Conservation (phyloP, 805 yeast species). For the Candida chauliodis region DNA sequence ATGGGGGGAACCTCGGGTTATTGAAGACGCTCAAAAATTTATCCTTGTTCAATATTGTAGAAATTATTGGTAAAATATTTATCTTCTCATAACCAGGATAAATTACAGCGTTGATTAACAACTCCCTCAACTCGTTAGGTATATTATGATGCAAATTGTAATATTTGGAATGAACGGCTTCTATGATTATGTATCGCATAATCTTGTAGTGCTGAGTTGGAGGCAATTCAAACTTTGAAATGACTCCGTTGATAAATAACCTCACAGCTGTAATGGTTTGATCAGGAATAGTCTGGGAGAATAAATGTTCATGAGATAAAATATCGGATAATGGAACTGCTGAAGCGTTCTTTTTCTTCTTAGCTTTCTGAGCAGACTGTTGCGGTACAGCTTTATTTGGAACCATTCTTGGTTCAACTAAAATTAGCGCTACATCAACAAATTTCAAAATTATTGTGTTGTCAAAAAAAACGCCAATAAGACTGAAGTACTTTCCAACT, state of each 20-base stretch:
- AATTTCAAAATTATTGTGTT: constrained; percentile 51
- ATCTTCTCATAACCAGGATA: constrained; percentile 65
- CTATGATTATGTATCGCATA: constrained; percentile 34
- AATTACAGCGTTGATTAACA: constrained; percentile 54
- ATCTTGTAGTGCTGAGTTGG: constrained; percentile 62
- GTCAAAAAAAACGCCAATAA: constrained; percentile 45
- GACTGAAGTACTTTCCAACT: constrained; percentile 24
- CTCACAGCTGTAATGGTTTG: constrained; percentile 33
- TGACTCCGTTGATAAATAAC: constrained; percentile 46
- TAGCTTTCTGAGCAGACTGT: constrained; percentile 14
- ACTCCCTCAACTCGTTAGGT: constrained; percentile 28
- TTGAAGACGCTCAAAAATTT: constrained; percentile 55
- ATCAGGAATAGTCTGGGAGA: constrained; percentile 39
- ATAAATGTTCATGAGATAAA: constrained; percentile 60
- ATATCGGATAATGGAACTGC: constrained; percentile 62
- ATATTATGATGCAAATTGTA: constrained; percentile 19
- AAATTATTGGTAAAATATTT: constrained; percentile 70
- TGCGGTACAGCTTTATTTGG: constrained; percentile 7
- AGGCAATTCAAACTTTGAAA: constrained; percentile 51
- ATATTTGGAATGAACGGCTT: constrained; percentile 29
- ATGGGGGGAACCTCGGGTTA: constrained; percentile 73
- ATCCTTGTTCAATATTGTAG: constrained; percentile 48
- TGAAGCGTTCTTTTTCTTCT: constrained; percentile 40
- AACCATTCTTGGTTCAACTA: constrained; percentile 34
- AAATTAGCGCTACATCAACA: constrained; percentile 51